Evolutionary conservation across 2,329 filamentous ascomycete genomes (phyloP), one percentile per base, ranked within the genome.

Genomic region (Fusarium sp.): DNA sequence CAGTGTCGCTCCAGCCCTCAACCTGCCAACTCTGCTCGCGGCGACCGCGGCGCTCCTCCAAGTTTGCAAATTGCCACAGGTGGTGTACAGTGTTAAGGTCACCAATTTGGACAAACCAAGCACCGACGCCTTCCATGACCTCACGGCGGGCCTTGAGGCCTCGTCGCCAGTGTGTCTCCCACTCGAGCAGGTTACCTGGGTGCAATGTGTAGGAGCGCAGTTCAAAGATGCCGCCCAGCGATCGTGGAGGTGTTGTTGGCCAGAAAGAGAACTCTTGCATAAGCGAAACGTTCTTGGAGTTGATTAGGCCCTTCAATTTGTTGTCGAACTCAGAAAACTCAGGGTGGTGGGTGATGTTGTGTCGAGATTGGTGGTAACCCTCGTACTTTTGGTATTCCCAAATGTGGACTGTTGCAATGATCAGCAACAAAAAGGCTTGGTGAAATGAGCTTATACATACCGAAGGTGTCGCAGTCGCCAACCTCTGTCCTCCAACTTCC

Each of bases 231-330:
- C 96, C 96, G 58, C 96, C 96, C 1, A 99, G 88, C 76, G 93
- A 86, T 65, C 96, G 93, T 1, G 96, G 96, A 8, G 94, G 88
- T 0, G 94, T 95, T 5, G 96, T 99, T 2, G 96, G 96, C 96
- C 96, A 99, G 87, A 99, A 99, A 38, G 94, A 97, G 83, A 99
- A 99, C 81, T 99, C 96, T 81, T 99, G 96, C 96, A 99, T 99
- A 54, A 99, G 87, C 0, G 94, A 98, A 7, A 91, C 92, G 73
- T 91, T 90, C 85, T 97, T 98, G 69, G 89, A 89, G 63, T 86
- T 90, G 78, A 99, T 95, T 67, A 98, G 85, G n/a, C 84, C 86
- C 81, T 94, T 94, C 55, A 99, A 90, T 82, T 95, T 92, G 69
- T 84, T 84, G 79, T 97, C 93, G 78, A 98, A 98, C 12, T 88